phyloP scores from a whole-genome alignment of 2,329 filamentous ascomycete genomes.

The Aureobasidium sp. region DNA sequence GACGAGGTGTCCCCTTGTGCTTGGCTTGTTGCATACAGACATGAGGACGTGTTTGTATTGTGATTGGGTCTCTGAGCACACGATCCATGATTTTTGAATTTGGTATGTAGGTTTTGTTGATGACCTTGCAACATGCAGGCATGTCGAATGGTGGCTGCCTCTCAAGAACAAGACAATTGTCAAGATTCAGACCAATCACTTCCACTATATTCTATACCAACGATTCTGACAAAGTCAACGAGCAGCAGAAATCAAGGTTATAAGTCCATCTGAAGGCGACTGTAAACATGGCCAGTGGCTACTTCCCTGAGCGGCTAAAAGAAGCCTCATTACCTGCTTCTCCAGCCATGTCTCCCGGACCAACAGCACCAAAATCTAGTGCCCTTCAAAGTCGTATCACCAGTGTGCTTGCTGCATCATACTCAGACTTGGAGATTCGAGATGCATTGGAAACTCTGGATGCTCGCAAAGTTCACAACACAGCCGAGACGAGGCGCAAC shows the following conservation, averaged over 20 bases:
- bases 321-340: slow-evolving; percentile 2
- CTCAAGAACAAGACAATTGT: slow-evolving; percentile 1
- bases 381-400: slow-evolving; percentile 77
- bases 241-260: not conserved
- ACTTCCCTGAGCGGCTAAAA: slow-evolving; percentile 11
- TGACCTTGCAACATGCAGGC: not conserved
- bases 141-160: not conserved
- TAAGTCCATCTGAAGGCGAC: not conserved
- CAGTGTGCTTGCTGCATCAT: slow-evolving; percentile 81
- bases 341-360: slow-evolving; percentile 7
- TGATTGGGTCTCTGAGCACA: not conserved
- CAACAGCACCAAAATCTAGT: slow-evolving; percentile 40
- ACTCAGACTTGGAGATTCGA: slow-evolving; percentile 85
- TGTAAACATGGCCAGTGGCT: slow-evolving; percentile 8
- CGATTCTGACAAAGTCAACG: not conserved
- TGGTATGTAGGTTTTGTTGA: not conserved
- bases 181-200: not conserved
- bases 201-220: not conserved
- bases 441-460: slow-evolving; percentile 77
- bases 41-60: not conserved
- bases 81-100: not conserved
- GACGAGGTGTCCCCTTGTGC: not conserved
- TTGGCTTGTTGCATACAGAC: not conserved
- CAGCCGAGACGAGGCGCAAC: slow-evolving; percentile 68
- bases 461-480: slow-evolving; percentile 62